Evolutionary conservation across 495 filamentous ascomycete genomes (phyloP).

Genomic region (Penicillium flavigenum): DNA sequence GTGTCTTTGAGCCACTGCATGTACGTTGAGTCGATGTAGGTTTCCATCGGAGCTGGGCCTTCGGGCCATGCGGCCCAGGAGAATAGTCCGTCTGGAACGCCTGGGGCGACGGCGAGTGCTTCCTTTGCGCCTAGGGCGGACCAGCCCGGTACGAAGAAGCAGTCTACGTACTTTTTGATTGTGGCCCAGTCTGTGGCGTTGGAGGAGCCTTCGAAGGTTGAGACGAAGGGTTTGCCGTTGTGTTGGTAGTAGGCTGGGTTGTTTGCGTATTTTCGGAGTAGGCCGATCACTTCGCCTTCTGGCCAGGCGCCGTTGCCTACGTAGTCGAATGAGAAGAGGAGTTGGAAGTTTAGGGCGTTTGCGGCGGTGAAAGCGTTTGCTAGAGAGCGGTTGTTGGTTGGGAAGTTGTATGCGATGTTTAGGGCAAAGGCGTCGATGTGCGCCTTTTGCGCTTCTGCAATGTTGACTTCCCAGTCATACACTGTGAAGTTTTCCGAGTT

Average conservation of each 20-base stretch:
- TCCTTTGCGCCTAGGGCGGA: slow-evolving; percentile 55
- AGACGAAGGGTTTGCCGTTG: slow-evolving; percentile 60
- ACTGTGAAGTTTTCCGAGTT: slow-evolving; percentile 32
- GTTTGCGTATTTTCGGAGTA: slow-evolving; percentile 58
- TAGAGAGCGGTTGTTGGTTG: slow-evolving; percentile 42
- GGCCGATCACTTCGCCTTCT: slow-evolving; percentile 50
- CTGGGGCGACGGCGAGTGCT: slow-evolving; percentile 41
- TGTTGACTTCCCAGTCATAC: slow-evolving; percentile 59
- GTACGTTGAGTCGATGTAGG: slow-evolving; percentile 55
- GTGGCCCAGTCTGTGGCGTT: slow-evolving; percentile 57
- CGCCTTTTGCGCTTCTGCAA: slow-evolving; percentile 56
- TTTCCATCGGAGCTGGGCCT: slow-evolving; percentile 53
- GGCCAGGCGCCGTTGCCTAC: slow-evolving; percentile 55
- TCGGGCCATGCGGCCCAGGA: slow-evolving; percentile 76
- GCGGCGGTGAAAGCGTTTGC: slow-evolving; percentile 57
- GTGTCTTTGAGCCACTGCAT: slow-evolving; percentile 51
- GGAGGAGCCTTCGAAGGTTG: slow-evolving; percentile 66
- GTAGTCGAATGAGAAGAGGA: slow-evolving; percentile 73
- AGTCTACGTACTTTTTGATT: slow-evolving; percentile 51
- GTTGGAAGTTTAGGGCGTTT: slow-evolving; percentile 52
- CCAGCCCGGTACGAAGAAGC: slow-evolving; percentile 65
- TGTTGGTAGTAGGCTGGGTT: slow-evolving; percentile 54
- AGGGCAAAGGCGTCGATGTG: slow-evolving; percentile 73
- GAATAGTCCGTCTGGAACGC: slow-evolving; percentile 59
- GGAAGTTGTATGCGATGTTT: slow-evolving; percentile 61